phyloP scores from a whole-genome alignment of 495 filamentous ascomycete species.

The Neurospora sp. region DNA sequence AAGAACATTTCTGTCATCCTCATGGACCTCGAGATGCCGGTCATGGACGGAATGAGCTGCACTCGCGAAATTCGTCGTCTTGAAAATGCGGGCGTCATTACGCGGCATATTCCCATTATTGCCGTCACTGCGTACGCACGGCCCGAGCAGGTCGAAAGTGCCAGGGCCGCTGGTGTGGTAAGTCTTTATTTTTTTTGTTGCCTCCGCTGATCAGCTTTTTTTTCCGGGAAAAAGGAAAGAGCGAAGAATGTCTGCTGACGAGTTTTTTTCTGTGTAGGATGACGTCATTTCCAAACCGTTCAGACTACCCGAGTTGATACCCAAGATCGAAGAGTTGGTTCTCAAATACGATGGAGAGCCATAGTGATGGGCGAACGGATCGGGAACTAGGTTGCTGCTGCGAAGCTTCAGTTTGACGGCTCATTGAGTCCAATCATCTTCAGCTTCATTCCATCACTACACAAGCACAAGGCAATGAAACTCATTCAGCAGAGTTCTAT shows the following conservation, averaged over 20 bases:
- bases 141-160: conserved; percentile 50
- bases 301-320: conserved; percentile 56
- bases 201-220: conserved; percentile 20
- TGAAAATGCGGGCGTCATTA: conserved; percentile 41
- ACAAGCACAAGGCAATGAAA: neutral
- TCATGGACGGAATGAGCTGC: conserved; percentile 78
- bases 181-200: conserved; percentile 8
- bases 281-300: conserved; percentile 79
- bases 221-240: conserved; percentile 22
- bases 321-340: conserved; percentile 52
- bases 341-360: conserved; percentile 10
- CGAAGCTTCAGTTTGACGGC: neutral
- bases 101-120: conserved; percentile 61
- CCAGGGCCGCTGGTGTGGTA: conserved; percentile 43
- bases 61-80: conserved; percentile 57
- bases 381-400: neutral
- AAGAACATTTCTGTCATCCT: conserved; percentile 53
- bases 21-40: conserved; percentile 83
- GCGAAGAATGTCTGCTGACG: neutral
- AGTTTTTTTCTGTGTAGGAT: conserved; percentile 39
- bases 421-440: neutral
- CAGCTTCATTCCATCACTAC: neutral
- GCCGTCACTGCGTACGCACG: conserved; percentile 74
- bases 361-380: neutral
- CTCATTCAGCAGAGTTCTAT: neutral